Percentiles rank a stretch among this genome's conserved stretches.
Conservation (phyloP, 2,329 filamentous ascomycete genomes). For the Pseudogymnoascus verrucosus region DNA sequence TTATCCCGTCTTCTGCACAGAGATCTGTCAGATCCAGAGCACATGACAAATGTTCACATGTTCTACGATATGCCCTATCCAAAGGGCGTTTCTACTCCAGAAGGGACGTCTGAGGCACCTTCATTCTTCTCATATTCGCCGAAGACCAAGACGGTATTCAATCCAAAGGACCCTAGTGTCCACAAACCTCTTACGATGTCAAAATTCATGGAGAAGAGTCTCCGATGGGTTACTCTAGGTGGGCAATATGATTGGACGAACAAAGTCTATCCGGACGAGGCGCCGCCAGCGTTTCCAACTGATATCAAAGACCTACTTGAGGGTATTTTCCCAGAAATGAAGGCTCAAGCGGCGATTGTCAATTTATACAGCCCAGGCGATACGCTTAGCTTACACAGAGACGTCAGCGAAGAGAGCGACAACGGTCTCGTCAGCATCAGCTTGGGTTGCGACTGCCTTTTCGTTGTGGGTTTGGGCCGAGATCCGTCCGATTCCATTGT, state of each 20-base stretch:
- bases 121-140: slow-evolving; percentile 50
- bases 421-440: slow-evolving; percentile 77
- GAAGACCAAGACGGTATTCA: slow-evolving; percentile 45
- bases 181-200: slow-evolving; percentile 66
- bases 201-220: slow-evolving; percentile 66
- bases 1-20: slow-evolving; percentile 68
- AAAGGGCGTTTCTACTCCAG: neutral
- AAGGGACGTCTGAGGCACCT: slow-evolving; percentile 14
- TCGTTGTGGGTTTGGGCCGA: slow-evolving; percentile 62
- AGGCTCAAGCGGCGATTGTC: slow-evolving; percentile 82
- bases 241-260: slow-evolving; percentile 96
- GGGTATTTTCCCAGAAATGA: slow-evolving; percentile 65
- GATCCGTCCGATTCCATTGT: slow-evolving; percentile 32
- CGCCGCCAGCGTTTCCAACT: slow-evolving; percentile 62
- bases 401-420: slow-evolving; percentile 80
- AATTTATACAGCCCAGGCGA: slow-evolving; percentile 90
- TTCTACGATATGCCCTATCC: slow-evolving; percentile 68
- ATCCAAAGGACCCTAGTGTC: slow-evolving; percentile 61
- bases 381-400: slow-evolving; percentile 84
- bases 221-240: slow-evolving; percentile 91
- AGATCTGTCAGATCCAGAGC: slow-evolving; percentile 63
- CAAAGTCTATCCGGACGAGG: slow-evolving; percentile 66
- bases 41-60: slow-evolving; percentile 85
- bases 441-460: slow-evolving; percentile 82
- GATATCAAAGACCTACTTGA: slow-evolving; percentile 65